Percentiles rank a stretch among this genome's conserved stretches.
These are phyloP conservation scores for Leishmania major DNA, from an alignment of 208 protist genomes.

Conservation along the genomic window DNA sequence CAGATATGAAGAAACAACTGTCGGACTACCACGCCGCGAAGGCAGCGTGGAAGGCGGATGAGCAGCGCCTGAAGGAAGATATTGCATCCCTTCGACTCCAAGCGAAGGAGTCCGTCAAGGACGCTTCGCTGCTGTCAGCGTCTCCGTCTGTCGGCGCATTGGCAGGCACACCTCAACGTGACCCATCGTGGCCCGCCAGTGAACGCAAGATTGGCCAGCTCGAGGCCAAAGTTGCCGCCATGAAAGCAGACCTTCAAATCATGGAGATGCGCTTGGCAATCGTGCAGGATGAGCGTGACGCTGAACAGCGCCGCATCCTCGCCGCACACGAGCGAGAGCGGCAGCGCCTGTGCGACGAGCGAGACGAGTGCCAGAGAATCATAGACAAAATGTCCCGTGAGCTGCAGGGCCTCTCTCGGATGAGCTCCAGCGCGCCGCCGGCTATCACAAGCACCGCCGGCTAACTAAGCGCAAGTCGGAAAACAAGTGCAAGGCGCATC, in stretches of 20 bases:
- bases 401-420: slow-evolving; percentile 39
- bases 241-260: slow-evolving; percentile 46
- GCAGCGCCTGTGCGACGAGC: slow-evolving; percentile 40
- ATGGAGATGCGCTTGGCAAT: slow-evolving; percentile 56
- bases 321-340: slow-evolving; percentile 46
- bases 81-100: slow-evolving; percentile 18
- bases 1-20: slow-evolving; percentile 26
- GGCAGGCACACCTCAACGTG: neutral
- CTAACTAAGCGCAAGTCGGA: neutral
- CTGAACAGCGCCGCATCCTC: slow-evolving; percentile 56
- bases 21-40: slow-evolving; percentile 14
- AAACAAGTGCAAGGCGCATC: neutral
- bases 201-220: slow-evolving; percentile 44
- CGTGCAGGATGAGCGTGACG: slow-evolving; percentile 40
- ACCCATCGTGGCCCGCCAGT: slow-evolving; percentile 4
- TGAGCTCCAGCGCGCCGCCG: slow-evolving; percentile 18
- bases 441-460: slow-evolving; percentile 20
- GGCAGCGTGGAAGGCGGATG: slow-evolving; percentile 25
- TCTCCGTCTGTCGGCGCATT: neutral
- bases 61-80: slow-evolving; percentile 26
- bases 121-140: neutral
- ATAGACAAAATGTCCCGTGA: slow-evolving; percentile 61
- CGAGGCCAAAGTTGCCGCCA: slow-evolving; percentile 33
- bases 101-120: slow-evolving; percentile 2
- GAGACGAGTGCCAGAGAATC: slow-evolving; percentile 57